A percentile compares a stretch with the other conserved stretches of the same genome.
Evolutionary conservation across 2,329 filamentous ascomycete species (phyloP).

Genomic region (Xylariales sp.): DNA sequence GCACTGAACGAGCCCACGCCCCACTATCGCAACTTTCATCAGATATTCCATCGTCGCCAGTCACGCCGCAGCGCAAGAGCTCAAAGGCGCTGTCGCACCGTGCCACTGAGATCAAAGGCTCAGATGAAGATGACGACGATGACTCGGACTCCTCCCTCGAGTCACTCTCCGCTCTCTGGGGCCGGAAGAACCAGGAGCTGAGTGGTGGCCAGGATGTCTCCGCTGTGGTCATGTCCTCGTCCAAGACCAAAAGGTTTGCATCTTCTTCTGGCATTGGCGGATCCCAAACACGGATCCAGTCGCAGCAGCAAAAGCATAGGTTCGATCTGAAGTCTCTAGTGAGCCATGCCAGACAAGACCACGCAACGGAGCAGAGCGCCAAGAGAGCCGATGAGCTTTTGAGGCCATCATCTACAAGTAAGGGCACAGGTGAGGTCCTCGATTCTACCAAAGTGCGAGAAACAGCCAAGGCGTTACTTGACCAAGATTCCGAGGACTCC

Average conservation of each 20-base stretch:
- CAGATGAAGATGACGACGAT: conserved; percentile 67
- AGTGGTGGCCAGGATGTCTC: conserved; percentile 15
- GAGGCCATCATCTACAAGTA: conserved; percentile 13
- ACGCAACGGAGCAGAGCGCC: conserved; percentile 53
- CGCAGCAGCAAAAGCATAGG: conserved; percentile 45
- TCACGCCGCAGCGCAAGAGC: conserved; percentile 19
- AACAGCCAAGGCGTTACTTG: conserved; percentile 36
- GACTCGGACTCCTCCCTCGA: conserved; percentile 53
- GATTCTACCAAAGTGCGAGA: conserved; percentile 28
- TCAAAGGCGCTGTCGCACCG: conserved; percentile 30
- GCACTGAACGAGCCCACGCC: neutral
- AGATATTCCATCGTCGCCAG: conserved; percentile 20
- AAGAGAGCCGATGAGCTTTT: conserved; percentile 35
- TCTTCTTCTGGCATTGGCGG: no score
- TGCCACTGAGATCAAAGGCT: conserved; percentile 60
- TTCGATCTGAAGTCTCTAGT: conserved; percentile 61
- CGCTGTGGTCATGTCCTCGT: conserved; percentile 28
- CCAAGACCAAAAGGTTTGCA: conserved; percentile 42
- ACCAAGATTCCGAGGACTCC: conserved; percentile 16
- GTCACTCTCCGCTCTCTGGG: conserved; percentile 48
- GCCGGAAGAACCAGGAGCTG: conserved; percentile 15
- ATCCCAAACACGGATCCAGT: no score
- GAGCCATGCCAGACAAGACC: conserved; percentile 53
- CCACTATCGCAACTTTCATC: neutral
- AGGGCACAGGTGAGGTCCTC: conserved; percentile 14